Percentiles rank a stretch among this genome's conserved stretches.
Evolutionary conservation across 192 early-diverging fungal species (phyloP).

Genomic region (Entrophospora sp.): DNA sequence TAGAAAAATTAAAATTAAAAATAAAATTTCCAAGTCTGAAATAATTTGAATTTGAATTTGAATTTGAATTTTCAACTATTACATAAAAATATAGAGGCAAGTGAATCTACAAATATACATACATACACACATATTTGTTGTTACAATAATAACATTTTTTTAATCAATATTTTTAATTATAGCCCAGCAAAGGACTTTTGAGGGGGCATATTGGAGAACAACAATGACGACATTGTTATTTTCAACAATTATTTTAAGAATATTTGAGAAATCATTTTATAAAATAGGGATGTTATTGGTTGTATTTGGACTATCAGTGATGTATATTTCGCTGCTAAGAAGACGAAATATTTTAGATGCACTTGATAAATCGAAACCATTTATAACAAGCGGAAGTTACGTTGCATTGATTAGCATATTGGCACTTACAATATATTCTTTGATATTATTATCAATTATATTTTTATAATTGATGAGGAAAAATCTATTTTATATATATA

Average conservation of each 20-base stretch:
- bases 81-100: no score
- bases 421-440: slow-evolving; percentile 35
- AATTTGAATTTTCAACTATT: no score
- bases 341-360: slow-evolving; percentile 40
- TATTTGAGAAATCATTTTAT: slow-evolving; percentile 44
- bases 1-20: no score
- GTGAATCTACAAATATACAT: no score
- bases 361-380: slow-evolving; percentile 44
- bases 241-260: slow-evolving; percentile 40
- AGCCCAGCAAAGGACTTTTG: slow-evolving; percentile 49
- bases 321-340: slow-evolving; percentile 38
- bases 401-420: slow-evolving; percentile 39
- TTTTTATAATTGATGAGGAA: no score
- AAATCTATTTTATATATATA: no score
- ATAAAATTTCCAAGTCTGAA: no score
- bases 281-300: slow-evolving; percentile 50
- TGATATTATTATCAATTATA: slow-evolving; percentile 34
- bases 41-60: no score
- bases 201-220: slow-evolving; percentile 53
- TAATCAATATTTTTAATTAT: no score
- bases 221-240: slow-evolving; percentile 39
- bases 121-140: no score
- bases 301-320: slow-evolving; percentile 38
- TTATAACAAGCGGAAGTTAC: slow-evolving; percentile 45
- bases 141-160: no score